Conservation (phyloP, 306 rosid genomes). For the Echinosophora koreensis region DNA sequence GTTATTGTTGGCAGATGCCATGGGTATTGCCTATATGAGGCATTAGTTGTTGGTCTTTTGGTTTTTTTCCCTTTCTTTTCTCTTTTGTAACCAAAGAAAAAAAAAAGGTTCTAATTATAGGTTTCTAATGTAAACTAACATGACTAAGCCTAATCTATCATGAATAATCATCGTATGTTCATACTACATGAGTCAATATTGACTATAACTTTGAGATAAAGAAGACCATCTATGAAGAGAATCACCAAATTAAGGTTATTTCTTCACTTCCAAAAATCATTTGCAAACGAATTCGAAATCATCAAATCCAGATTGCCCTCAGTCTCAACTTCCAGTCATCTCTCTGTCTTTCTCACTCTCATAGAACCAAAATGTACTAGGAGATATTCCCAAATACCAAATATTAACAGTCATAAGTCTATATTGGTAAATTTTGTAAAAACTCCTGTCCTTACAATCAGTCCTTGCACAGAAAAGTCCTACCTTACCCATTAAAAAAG, state of each 20-base stretch:
- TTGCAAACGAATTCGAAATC: background rate
- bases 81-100: too few relatives aligned
- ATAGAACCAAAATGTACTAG: background rate
- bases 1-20: too few relatives aligned
- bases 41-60: too few relatives aligned
- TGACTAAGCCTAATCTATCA: background rate
- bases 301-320: background rate
- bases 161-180: background rate
- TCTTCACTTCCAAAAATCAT: background rate
- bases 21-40: too few relatives aligned
- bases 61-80: too few relatives aligned
- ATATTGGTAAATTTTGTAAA: background rate
- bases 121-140: background rate
- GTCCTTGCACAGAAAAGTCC: conserved; percentile 1
- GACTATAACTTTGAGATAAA: background rate
- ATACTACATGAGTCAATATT: background rate
- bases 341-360: background rate
- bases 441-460: background rate
- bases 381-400: conserved; percentile 3
- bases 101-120: background rate
- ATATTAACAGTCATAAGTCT: background rate
- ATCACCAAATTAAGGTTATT: conserved; percentile 1
- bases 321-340: background rate
- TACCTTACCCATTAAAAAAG: too few relatives aligned
- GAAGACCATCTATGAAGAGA: background rate